Evolutionary conservation across 1,284 basidiomycete species (phyloP), one percentile per base, ranked within the genome.

Genomic region (Leccinum fallax): DNA sequence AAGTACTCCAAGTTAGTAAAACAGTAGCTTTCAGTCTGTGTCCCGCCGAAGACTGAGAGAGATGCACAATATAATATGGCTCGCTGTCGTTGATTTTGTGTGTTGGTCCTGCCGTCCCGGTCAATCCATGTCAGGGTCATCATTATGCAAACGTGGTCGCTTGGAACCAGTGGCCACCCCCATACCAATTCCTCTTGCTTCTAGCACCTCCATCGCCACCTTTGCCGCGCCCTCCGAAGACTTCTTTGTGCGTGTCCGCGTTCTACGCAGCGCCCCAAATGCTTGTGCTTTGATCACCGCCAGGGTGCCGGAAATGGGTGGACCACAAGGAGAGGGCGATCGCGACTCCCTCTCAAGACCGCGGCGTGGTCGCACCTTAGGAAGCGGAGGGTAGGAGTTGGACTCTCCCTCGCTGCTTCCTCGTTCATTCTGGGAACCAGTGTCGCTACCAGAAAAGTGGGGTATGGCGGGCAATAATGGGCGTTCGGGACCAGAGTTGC

Each of bases 241-340:
- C 74, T 85, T 88, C 77, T 89, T 92, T 57, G 85, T 82, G 63
- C 88, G 82, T 52, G 86, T 81, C 61, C 91, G 84, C 60, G 90
- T 90, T 73, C 91, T 82, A 58, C 92, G 87, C 67, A 92, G 79
- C 16, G 90, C 90, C 48, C 92, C 92, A 71, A 93, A 93, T 36
- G 92, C 88, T 73, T 93, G 90, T 49, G 91, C 91, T 77, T 93
- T 93, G 77, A 93, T 92, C 61, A 93, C 90, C 55, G 92, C 90
- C 55, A 93, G 83, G 30, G 92, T 93, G 32, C 90, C 88, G 54
- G 88, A 91, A 70, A 92, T 82, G 24, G 84, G 81, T 59, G 84
- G 79, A 60, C 81, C 78, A 46, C 79, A 80, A 26, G 89, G 87
- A n/a, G 88, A 89, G 57, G 88, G 87, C n/a, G 90, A 90, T 63